These are phyloP conservation scores for Eimeria maxima DNA, from an alignment of 169 alveolate species.

Conservation along the genomic window DNA sequence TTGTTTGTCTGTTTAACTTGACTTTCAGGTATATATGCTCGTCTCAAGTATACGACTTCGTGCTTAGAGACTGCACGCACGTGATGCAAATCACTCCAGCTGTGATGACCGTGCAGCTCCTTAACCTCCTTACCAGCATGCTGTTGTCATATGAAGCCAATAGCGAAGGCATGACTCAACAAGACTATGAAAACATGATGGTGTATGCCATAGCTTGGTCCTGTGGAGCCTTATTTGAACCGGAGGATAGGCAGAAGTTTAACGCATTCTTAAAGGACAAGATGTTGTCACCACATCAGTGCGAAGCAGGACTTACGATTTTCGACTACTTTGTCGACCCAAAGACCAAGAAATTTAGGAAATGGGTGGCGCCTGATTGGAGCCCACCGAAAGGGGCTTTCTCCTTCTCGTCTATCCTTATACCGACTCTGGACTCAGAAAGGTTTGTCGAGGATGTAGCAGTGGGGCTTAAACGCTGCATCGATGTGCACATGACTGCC, in stretches of 20 bases:
- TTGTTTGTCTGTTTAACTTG: background rate
- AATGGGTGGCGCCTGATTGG: constrained; percentile 88
- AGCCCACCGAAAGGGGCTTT: constrained; percentile 89
- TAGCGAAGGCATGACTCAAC: constrained; percentile 88
- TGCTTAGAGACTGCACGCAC: constrained; percentile 88
- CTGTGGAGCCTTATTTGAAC: constrained; percentile 95
- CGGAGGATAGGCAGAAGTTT: constrained; percentile 90
- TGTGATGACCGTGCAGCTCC: constrained; percentile 89
- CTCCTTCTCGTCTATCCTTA: constrained; percentile 94
- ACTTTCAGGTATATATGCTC: constrained; percentile 84
- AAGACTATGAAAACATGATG: constrained; percentile 89
- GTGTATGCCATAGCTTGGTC: constrained; percentile 95
- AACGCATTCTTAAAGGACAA: constrained; percentile 24
- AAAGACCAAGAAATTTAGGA: constrained; percentile 49
- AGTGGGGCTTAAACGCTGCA: background rate
- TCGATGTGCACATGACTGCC: background rate
- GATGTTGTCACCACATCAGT: constrained; percentile 39
- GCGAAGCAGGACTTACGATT: constrained; percentile 71
- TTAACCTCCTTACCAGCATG: constrained; percentile 93
- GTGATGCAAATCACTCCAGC: constrained; percentile 94
- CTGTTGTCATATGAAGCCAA: constrained; percentile 90
- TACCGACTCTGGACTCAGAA: constrained; percentile 97
- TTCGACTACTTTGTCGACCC: constrained; percentile 77
- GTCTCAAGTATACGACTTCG: constrained; percentile 83
- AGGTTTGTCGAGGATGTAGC: constrained; percentile 37